Evolutionary conservation across 768 basidiomycete genomes (phyloP), one percentile per base, ranked within the genome.

Genomic region (Glaciozyma antarctica): DNA sequence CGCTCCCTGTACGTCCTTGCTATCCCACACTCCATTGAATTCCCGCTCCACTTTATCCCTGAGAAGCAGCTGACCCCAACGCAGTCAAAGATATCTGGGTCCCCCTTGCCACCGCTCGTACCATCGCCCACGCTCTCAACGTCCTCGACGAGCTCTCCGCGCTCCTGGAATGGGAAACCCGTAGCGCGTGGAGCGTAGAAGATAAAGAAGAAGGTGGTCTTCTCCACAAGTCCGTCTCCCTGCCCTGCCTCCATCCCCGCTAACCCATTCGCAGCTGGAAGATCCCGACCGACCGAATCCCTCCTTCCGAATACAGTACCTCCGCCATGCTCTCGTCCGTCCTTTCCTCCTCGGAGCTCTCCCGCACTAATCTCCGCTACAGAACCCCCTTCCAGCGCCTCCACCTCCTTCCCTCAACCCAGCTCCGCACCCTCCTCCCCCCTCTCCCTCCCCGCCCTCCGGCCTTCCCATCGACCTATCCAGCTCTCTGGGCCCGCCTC

Each of bases 131-230:
- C 8, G 56, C 54, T 2, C 53, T 69, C n/a, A 44, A 26, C 43
- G 24, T 57, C 6, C 38, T 60, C 3, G 64, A 63, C 30, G 62
- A 69, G 44, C 62, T 69, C 12, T 48, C 54, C 2, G 64, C 32
- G 0, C 34, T 69, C 41, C 55, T 69, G 19, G 64, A 66, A 24
- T 66, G 58, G 68, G 62, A 63, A 30, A 61, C 64, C 30, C 52
- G 68, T 34, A 30, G 45, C 16, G 68, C 68, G 2, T 69, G 59
- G 59, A 61, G 43, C 22, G 60, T 66, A 34, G 64, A 69, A 30
- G 68, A 69, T 51, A 63, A 61, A 43, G 68, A 69, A 21, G 62
- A 66, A 30, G 68, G 68, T 9, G 64, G 64, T 0, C 13, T 69
- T 0, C 59, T 66, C 7, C 55, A 56, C 55, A 56, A 56, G 55